phyloP scores from a whole-genome alignment of 768 basidiomycete genomes.

The Rickenella mellea region DNA sequence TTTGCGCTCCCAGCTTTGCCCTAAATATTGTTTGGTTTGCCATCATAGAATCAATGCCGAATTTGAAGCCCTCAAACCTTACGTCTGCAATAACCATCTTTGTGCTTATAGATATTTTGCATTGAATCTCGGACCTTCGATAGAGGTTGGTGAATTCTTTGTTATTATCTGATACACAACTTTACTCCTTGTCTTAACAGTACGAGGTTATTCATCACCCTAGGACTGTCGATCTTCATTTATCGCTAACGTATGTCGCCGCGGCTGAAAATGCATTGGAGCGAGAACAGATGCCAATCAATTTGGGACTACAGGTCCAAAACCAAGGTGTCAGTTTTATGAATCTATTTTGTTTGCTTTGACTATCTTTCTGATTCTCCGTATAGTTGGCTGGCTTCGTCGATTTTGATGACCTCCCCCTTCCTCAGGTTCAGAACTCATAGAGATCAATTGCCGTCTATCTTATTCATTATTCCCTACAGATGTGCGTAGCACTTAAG shows the following conservation, averaged over 20 bases:
- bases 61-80: slow-evolving; percentile 60
- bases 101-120: slow-evolving; percentile 66
- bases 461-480: slow-evolving; percentile 4
- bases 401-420: slow-evolving; percentile 41
- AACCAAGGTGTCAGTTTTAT: too few species aligned
- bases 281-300: slow-evolving; percentile 50
- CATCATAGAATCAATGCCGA: slow-evolving; percentile 44
- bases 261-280: slow-evolving; percentile 44
- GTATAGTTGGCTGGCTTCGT: slow-evolving; percentile 38
- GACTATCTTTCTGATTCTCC: too few species aligned
- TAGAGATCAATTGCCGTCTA: neutral
- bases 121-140: slow-evolving; percentile 53
- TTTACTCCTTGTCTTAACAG: slow-evolving; percentile 27
- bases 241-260: slow-evolving; percentile 51
- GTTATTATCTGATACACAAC: neutral
- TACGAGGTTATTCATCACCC: slow-evolving; percentile 64
- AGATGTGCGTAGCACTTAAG: slow-evolving; percentile 41
- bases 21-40: slow-evolving; percentile 67
- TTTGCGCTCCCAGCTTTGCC: slow-evolving; percentile 40
- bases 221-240: slow-evolving; percentile 55
- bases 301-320: slow-evolving; percentile 51
- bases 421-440: slow-evolving; percentile 23
- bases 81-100: slow-evolving; percentile 56
- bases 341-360: too few species aligned
- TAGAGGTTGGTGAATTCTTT: slow-evolving; percentile 38